Evolutionary conservation across 306 rosid genomes (phyloP), one percentile per base, ranked within the genome.

Genomic region (Echinosophora koreensis): DNA sequence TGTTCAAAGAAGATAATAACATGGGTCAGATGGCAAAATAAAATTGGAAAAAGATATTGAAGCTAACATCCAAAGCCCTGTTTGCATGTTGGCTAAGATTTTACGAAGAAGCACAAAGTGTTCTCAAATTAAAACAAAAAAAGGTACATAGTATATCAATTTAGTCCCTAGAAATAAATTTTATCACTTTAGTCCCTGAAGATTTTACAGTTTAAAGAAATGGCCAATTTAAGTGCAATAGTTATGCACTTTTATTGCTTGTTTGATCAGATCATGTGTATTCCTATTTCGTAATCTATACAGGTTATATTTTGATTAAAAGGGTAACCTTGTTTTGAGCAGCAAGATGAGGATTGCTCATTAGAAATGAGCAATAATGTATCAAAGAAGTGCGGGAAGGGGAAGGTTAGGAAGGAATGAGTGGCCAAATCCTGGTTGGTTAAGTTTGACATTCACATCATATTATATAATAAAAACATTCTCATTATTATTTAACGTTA

Each of bases 251-350:
- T 18, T 8, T 56, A 6, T n/a, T 34, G 22, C 71, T 42, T 12
- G 73, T 3, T 18, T 10, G 32, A 62, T 38, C 13, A 35, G 59
- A 28, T n/a, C 32, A 60, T 41, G 39, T 7, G 15, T 35, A 60
- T 17, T 39, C 16, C 12, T 30, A 30, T 30, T 30, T 2, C 2
- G 32, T 28, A 54, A 12, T 44, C 4, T 27, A 57, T 4, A 57
- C 7, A 22, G 32, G 18, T 39, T 2, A 30, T 2, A 22, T 1
- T 22, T 0, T 9, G 66, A 27, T n/a, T 3, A 44, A 79, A 66
- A 79, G 22, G 32, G 3, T 30, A 30, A 92, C 97, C 98, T 84
- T 95, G 82, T 92, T 92, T 70, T 87, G 64, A 56, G 92, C 68
- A 73, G 98, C 97, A 77, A 92, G 79, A 65, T 90, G 97, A 71